A percentile compares a stretch with the other conserved stretches of the same genome.
Evolutionary conservation across 2,329 filamentous ascomycete genomes (phyloP).

Genomic region (Arthrocladium fulminans): DNA sequence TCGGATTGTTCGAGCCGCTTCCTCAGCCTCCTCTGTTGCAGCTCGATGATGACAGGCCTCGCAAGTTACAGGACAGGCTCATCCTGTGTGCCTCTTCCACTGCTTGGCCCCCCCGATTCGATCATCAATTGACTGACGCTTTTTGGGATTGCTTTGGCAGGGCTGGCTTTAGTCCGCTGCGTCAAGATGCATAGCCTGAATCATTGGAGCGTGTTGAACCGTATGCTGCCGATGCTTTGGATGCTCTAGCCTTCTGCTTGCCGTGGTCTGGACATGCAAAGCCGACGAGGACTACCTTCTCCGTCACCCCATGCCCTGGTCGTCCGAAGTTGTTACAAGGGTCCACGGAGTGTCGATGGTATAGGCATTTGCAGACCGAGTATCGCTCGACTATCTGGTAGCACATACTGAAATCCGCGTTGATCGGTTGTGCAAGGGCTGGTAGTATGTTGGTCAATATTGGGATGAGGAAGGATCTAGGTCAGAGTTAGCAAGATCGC

Average conservation of each 20-base stretch:
- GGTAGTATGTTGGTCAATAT: not conserved
- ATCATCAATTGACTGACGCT: not conserved
- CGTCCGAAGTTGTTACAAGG: constrained; percentile 68
- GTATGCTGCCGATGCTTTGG: not conserved
- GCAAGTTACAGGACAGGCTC: no score
- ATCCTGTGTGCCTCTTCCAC: no score
- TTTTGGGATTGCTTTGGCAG: not conserved
- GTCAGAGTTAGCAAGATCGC: not conserved
- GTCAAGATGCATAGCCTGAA: constrained; percentile 1
- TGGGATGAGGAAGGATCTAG: not conserved
- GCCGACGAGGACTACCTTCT: constrained; percentile 71
- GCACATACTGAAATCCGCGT: constrained; percentile 57
- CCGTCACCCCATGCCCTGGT: constrained; percentile 61
- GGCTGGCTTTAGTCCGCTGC: not conserved
- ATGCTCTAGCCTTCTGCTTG: not conserved
- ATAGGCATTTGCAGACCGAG: constrained; percentile 76
- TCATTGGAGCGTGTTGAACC: not conserved
- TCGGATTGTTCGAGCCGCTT: no score
- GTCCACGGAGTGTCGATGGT: constrained; percentile 80
- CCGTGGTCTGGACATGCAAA: constrained; percentile 61
- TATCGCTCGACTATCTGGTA: constrained; percentile 80
- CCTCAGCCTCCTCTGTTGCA: no score
- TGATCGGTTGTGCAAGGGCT: not conserved
- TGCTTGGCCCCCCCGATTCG: not conserved
- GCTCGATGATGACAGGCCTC: no score